Evolutionary conservation across 257 asterid genomes (phyloP).

Genomic region (Capsicum chinense): DNA sequence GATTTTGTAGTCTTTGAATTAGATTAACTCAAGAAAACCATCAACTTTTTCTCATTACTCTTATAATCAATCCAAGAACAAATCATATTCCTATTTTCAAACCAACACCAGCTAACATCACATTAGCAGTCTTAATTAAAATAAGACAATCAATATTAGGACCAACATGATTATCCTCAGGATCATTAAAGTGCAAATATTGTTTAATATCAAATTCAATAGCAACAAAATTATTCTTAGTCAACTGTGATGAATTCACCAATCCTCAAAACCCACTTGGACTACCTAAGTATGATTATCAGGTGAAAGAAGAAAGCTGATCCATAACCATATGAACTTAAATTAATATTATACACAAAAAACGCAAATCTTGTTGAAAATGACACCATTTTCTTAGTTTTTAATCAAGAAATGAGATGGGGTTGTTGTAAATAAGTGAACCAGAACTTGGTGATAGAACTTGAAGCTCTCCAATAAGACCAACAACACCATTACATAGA

Average conservation of each 20-base stretch:
- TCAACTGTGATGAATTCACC: constrained; percentile 69
- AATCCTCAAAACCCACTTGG: constrained; percentile 83
- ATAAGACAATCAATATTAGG: constrained; percentile 70
- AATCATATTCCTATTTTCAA: no score
- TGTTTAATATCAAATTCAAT: constrained; percentile 79
- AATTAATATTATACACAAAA: constrained; percentile 61
- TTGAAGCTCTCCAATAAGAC: constrained; percentile 74
- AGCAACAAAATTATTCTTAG: constrained; percentile 75
- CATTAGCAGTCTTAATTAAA: no score
- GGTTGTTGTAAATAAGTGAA: constrained; percentile 66
- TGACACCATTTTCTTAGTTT: constrained; percentile 66
- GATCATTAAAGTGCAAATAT: constrained; percentile 72
- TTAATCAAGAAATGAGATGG: constrained; percentile 65
- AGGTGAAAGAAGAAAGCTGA: constrained; percentile 79
- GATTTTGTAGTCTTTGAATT: no score
- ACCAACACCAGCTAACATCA: no score
- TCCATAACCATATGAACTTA: constrained; percentile 84
- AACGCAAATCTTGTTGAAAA: constrained; percentile 80
- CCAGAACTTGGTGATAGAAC: constrained; percentile 97
- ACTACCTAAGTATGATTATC: constrained; percentile 77
- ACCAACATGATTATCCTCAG: constrained; percentile 88
- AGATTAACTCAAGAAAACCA: no score
- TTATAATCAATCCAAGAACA: no score
- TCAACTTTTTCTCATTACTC: no score
- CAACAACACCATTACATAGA: constrained; percentile 79